Evolutionary conservation across 2,329 filamentous ascomycete species (phyloP).

Genomic region (Rosellinia necatrix): DNA sequence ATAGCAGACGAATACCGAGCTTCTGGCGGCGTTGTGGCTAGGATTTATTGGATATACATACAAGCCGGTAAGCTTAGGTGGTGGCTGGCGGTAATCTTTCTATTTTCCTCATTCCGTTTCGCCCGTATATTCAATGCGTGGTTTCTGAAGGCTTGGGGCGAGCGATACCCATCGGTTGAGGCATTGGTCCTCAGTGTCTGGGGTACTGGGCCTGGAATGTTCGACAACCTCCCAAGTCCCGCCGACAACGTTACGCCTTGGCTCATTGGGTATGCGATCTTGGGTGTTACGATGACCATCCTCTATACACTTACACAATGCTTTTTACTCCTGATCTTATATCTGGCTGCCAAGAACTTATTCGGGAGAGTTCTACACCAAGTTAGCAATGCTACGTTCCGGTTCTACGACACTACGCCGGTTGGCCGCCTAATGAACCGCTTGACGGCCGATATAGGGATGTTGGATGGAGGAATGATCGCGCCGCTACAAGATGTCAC

Average conservation of each 20-base stretch:
- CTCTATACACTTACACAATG: slow-evolving; percentile 65
- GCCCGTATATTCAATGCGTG: slow-evolving; percentile 71
- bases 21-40: slow-evolving; percentile 74
- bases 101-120: slow-evolving; percentile 67
- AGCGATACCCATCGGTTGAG: slow-evolving; percentile 62
- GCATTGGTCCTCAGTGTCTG: slow-evolving; percentile 8
- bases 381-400: slow-evolving; percentile 81
- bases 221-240: slow-evolving; percentile 67
- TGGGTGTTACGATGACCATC: slow-evolving; percentile 66
- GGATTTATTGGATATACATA: slow-evolving; percentile 85
- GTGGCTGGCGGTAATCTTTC: slow-evolving; percentile 69
- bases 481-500: slow-evolving; percentile 72
- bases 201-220: slow-evolving; percentile 35
- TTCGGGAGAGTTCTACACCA: slow-evolving; percentile 74
- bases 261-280: slow-evolving; percentile 70
- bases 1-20: slow-evolving; percentile 77
- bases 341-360: slow-evolving; percentile 74
- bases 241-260: slow-evolving; percentile 71
- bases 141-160: slow-evolving; percentile 87
- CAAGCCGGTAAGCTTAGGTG: slow-evolving; percentile 76
- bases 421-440: slow-evolving; percentile 91
- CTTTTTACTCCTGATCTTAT: slow-evolving; percentile 76
- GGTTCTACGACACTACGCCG: slow-evolving; percentile 89
- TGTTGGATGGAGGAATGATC: slow-evolving; percentile 85
- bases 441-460: slow-evolving; percentile 86